These are phyloP conservation scores for Apiosordaria backusii DNA, from an alignment of 495 filamentous ascomycete genomes.

Conservation along the genomic window DNA sequence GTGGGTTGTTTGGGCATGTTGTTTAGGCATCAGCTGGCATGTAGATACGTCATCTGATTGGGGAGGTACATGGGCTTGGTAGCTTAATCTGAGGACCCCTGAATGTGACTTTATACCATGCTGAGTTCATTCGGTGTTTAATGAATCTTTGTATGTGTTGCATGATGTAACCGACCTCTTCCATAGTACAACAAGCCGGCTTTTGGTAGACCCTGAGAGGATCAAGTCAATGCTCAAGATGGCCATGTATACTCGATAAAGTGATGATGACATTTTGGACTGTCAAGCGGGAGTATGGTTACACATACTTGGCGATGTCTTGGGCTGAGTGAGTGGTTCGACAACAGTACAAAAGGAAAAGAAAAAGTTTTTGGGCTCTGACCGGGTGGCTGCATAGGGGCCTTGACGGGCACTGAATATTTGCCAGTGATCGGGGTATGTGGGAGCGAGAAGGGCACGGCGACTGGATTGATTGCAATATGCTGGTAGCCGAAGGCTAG, in stretches of 20 bases:
- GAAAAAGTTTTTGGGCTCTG: background rate
- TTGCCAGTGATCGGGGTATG: background rate
- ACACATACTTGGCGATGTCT: background rate
- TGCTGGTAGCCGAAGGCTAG: conserved; percentile 5
- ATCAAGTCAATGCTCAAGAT: no score
- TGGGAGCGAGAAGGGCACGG: background rate
- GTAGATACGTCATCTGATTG: no score
- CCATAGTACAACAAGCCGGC: no score
- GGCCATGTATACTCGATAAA: background rate
- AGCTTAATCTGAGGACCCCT: no score
- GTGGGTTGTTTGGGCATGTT: no score
- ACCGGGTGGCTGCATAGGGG: conserved; percentile 1
- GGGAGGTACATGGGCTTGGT: no score
- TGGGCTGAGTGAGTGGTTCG: conserved; percentile 1
- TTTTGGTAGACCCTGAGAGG: no score
- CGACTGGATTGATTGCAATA: background rate
- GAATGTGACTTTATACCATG: no score
- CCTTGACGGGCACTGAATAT: background rate
- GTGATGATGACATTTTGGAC: background rate
- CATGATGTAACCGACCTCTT: no score
- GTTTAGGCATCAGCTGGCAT: no score
- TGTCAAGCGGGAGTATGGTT: background rate
- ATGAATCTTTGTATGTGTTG: no score
- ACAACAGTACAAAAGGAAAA: background rate
- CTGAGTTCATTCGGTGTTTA: no score